Evolutionary conservation across 495 filamentous ascomycete genomes (phyloP).

Genomic region (Hypoxylon perforatum): DNA sequence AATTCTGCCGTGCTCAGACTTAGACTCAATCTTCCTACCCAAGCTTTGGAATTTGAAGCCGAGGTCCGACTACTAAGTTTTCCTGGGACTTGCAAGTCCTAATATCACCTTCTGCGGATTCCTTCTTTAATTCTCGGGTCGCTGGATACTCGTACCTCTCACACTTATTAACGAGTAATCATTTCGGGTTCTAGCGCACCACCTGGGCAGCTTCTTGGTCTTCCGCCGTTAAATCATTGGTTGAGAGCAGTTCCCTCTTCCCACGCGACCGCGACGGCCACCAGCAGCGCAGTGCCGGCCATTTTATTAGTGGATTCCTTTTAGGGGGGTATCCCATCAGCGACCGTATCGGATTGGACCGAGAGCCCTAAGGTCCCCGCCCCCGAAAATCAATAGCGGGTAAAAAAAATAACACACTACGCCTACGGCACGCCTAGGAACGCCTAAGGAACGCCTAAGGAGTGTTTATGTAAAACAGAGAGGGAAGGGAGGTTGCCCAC

Average conservation of each 20-base stretch:
- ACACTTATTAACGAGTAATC: slow-evolving; percentile 26
- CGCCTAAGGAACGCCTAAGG: no score
- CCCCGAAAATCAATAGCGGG: slow-evolving; percentile 41
- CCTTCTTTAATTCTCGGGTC: slow-evolving; percentile 15
- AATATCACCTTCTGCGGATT: slow-evolving; percentile 22
- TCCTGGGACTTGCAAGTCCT: slow-evolving; percentile 31
- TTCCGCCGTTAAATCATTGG: slow-evolving; percentile 26
- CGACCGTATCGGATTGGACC: slow-evolving; percentile 26
- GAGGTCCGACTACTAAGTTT: background rate
- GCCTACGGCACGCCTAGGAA: slow-evolving; percentile 19
- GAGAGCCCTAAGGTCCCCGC: slow-evolving; percentile 20
- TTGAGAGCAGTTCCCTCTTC: slow-evolving; percentile 22
- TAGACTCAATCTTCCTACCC: slow-evolving; percentile 8
- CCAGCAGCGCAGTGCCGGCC: slow-evolving; percentile 21
- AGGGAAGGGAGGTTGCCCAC: slow-evolving; percentile 35
- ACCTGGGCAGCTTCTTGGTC: slow-evolving; percentile 19
- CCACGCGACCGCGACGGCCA: slow-evolving; percentile 33
- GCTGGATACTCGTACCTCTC: slow-evolving; percentile 9
- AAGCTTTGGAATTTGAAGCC: no score
- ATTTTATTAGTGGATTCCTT: slow-evolving; percentile 29
- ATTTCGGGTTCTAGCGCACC: slow-evolving; percentile 25
- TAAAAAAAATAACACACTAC: slow-evolving; percentile 30
- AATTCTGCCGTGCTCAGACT: slow-evolving; percentile 15
- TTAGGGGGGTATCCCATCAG: slow-evolving; percentile 23
- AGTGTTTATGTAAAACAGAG: slow-evolving; percentile 18